Percentiles rank a stretch among this genome's conserved stretches.
phyloP scores from a whole-genome alignment of 306 rosid genomes.

The Ochetophila trinervis region DNA sequence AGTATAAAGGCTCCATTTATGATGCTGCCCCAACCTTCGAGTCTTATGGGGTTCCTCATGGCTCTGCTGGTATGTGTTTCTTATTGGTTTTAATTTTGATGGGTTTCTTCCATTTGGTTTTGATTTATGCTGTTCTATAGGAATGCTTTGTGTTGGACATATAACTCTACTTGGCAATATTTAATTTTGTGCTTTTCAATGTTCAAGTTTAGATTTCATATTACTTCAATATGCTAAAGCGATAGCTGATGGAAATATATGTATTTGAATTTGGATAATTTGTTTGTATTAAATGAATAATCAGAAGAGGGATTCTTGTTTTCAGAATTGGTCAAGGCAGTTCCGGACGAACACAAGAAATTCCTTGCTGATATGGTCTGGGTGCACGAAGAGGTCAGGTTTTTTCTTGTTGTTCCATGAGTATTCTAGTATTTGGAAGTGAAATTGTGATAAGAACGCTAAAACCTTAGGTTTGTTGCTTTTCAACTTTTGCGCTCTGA shows the following conservation, averaged over 20 bases:
- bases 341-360: conserved; percentile 89
- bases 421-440: not conserved
- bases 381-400: conserved; percentile 89
- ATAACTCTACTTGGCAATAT: not conserved
- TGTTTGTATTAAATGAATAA: not conserved
- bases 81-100: no score
- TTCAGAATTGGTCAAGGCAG: conserved; percentile 83
- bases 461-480: not conserved
- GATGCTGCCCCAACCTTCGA: conserved; percentile 74
- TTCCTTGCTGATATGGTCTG: conserved; percentile 80
- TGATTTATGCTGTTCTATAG: not conserved
- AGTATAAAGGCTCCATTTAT: conserved; percentile 73
- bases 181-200: not conserved
- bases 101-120: not conserved
- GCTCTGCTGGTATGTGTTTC: conserved; percentile 57
- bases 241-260: no score
- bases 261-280: not conserved
- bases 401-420: not conserved
- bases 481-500: not conserved
- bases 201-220: not conserved
- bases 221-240: not conserved
- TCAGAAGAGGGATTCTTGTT: not conserved
- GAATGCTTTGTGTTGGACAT: not conserved
- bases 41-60: conserved; percentile 86
- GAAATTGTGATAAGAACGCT: not conserved